Conservation (phyloP, 2,329 filamentous ascomycete genomes). For the Colletotrichum horii region DNA sequence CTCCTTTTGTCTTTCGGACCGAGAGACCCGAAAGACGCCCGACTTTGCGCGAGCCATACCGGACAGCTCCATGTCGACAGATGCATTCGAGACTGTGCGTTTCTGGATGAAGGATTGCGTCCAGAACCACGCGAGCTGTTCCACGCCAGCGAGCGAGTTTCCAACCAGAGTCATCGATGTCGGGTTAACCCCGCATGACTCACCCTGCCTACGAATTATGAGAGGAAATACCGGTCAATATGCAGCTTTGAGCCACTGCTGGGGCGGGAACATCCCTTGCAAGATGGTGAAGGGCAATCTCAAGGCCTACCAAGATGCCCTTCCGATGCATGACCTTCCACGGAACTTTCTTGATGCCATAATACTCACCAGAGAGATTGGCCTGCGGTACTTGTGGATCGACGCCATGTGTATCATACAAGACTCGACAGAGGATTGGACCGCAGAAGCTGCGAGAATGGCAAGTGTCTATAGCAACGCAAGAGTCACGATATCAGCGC, state of each 20-base stretch:
- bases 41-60: neutral
- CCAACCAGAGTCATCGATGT: neutral
- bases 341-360: slow-evolving; percentile 32
- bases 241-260: neutral
- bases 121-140: neutral
- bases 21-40: neutral
- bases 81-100: neutral
- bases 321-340: neutral
- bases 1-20: neutral
- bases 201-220: neutral
- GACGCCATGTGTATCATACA: slow-evolving; percentile 38
- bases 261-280: neutral
- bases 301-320: neutral
- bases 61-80: neutral
- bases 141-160: neutral
- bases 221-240: accelerated
- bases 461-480: slow-evolving; percentile 21
- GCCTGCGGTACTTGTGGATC: slow-evolving; percentile 34
- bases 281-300: neutral
- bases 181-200: accelerated
- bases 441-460: slow-evolving; percentile 20
- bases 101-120: neutral
- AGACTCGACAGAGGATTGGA: slow-evolving; percentile 22
- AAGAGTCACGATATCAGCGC: slow-evolving; percentile 11
- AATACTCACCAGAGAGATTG: slow-evolving; percentile 25